Evolutionary conservation across 805 yeast genomes (phyloP).

Genomic region (Saccharomycopsis sp.): DNA sequence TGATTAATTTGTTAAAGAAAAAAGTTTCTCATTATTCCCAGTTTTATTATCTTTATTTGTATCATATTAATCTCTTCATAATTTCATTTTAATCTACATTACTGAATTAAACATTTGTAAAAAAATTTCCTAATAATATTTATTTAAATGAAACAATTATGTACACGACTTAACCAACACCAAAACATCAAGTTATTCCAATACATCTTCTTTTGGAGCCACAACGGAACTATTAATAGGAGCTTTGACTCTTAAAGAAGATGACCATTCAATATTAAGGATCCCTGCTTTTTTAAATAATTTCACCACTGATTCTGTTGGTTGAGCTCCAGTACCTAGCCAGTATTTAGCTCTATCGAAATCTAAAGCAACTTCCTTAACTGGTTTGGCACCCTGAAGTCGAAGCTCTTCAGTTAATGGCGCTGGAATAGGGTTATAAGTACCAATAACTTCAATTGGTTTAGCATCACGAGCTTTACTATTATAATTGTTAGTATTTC

Average conservation of each 20-base stretch:
- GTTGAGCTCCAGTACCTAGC: slow-evolving; percentile 97
- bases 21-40: neutral
- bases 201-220: slow-evolving; percentile 9
- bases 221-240: neutral
- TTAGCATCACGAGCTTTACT: slow-evolving; percentile 70
- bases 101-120: neutral
- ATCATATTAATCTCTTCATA: neutral
- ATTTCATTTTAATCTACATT: neutral
- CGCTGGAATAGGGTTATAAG: slow-evolving; percentile 76
- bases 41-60: neutral
- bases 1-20: neutral
- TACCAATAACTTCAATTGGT: slow-evolving; percentile 93
- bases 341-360: slow-evolving; percentile 88
- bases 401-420: slow-evolving; percentile 45
- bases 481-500: neutral
- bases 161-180: too few species aligned
- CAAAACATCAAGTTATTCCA: too few species aligned
- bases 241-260: slow-evolving; percentile 32
- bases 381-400: slow-evolving; percentile 45
- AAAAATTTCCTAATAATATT: neutral
- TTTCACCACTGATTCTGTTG: slow-evolving; percentile 69
- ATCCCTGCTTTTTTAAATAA: slow-evolving; percentile 73
- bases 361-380: slow-evolving; percentile 75
- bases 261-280: slow-evolving; percentile 49
- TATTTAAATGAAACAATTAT: neutral